Percentiles rank a stretch among this genome's conserved stretches.
Evolutionary conservation across 352 stramenopile species (phyloP).

Genomic region (Phytophthora multivora): DNA sequence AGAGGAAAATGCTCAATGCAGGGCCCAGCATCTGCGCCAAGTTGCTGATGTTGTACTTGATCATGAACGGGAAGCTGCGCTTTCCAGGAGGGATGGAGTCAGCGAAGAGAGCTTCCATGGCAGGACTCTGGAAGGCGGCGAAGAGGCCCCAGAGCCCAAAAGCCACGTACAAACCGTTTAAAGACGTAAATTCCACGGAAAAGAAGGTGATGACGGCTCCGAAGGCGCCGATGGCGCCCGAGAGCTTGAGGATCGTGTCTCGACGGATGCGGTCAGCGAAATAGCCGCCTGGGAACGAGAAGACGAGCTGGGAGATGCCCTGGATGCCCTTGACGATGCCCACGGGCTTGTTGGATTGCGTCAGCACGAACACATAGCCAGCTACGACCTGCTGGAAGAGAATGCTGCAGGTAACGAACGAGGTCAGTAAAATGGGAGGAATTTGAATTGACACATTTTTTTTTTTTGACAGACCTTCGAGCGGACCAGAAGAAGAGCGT

Average conservation of each 20-base stretch:
- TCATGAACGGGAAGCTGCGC: conserved; percentile 75
- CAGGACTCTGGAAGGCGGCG: conserved; percentile 65
- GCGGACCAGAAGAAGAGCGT: conserved; percentile 81
- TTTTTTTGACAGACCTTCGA: conserved; percentile 35
- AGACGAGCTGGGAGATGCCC: conserved; percentile 77
- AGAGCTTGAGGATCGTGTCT: conserved; percentile 70
- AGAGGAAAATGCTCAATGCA: conserved; percentile 58
- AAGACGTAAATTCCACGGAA: conserved; percentile 49
- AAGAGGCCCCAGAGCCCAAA: conserved; percentile 78
- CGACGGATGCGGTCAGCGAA: conserved; percentile 71
- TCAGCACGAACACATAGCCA: conserved; percentile 80
- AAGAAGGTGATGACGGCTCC: conserved; percentile 58
- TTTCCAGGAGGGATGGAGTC: conserved; percentile 74
- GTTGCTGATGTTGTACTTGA: conserved; percentile 85
- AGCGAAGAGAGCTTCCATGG: conserved; percentile 76
- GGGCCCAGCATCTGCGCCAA: conserved; percentile 68
- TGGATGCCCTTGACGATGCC: conserved; percentile 85
- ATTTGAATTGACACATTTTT: background rate
- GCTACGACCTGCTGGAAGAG: conserved; percentile 81
- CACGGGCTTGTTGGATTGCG: conserved; percentile 74
- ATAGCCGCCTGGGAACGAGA: conserved; percentile 70
- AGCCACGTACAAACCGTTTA: conserved; percentile 59
- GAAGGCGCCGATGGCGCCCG: conserved; percentile 54
- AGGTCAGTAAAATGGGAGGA: background rate
- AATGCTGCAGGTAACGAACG: conserved; percentile 44